Percentiles rank a stretch among this genome's conserved stretches.
These are phyloP conservation scores for Aspergillus carlsbadensis DNA, from an alignment of 495 filamentous ascomycete species.

Conservation along the genomic window DNA sequence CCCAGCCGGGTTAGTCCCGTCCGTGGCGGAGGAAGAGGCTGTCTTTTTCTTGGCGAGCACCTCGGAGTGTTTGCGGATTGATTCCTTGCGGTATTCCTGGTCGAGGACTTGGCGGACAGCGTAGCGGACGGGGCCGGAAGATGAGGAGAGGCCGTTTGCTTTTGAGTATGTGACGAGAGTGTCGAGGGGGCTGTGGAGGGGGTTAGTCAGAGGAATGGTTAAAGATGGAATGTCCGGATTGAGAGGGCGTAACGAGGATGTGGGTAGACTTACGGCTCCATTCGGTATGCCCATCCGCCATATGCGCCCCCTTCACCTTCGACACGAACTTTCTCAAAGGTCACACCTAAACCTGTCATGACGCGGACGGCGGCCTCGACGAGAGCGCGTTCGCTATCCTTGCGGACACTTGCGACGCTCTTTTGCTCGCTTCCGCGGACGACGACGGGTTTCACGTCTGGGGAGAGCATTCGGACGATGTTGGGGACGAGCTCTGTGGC, in stretches of 20 bases:
- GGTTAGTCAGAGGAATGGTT: background rate
- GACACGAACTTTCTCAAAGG: constrained; percentile 78
- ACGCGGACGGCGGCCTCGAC: constrained; percentile 75
- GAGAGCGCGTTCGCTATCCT: constrained; percentile 77
- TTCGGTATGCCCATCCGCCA: constrained; percentile 78
- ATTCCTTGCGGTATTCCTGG: constrained; percentile 75
- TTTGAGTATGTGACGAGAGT: constrained; percentile 51
- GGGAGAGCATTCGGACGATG: constrained; percentile 76
- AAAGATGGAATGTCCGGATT: too few species aligned
- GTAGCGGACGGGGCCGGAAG: constrained; percentile 71
- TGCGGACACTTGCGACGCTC: constrained; percentile 79
- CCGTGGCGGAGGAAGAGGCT: constrained; percentile 19
- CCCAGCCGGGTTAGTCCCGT: constrained; percentile 41
- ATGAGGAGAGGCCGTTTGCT: constrained; percentile 29
- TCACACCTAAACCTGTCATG: constrained; percentile 74
- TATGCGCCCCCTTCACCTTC: constrained; percentile 58
- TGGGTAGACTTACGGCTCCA: constrained; percentile 79
- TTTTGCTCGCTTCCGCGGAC: constrained; percentile 67
- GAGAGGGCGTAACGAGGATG: too few species aligned
- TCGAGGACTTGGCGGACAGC: constrained; percentile 91
- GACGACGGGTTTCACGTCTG: constrained; percentile 89
- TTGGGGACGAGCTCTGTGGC: constrained; percentile 82
- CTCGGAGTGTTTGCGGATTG: constrained; percentile 57
- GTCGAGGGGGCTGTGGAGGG: constrained; percentile 61
- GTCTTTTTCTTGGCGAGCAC: constrained; percentile 43